A percentile compares a stretch with the other conserved stretches of the same genome.
These are phyloP conservation scores for Karstenula rhodostoma DNA, from an alignment of 2,329 filamentous ascomycete genomes.

Conservation along the genomic window DNA sequence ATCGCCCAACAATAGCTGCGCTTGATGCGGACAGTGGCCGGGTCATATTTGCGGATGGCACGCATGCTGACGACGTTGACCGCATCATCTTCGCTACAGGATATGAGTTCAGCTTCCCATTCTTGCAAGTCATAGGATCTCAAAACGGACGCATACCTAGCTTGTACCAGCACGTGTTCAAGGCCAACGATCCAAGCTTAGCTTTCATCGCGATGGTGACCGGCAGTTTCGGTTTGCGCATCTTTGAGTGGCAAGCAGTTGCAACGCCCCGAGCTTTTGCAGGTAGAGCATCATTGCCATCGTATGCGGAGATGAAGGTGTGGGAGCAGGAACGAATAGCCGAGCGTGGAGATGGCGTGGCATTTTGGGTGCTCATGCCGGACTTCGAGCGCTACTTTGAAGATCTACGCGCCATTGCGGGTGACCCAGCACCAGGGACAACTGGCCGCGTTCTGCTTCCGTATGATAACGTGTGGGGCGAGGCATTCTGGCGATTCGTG, in stretches of 20 bases:
- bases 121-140: not conserved
- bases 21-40: not conserved
- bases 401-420: not conserved
- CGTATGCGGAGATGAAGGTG: not conserved
- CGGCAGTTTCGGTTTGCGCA: not conserved
- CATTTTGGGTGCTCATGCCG: slow-evolving; percentile 3
- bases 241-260: slow-evolving; percentile 5
- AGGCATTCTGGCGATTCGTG: slow-evolving; percentile 1
- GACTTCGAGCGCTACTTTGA: slow-evolving; percentile 1
- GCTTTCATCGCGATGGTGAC: slow-evolving; percentile 3
- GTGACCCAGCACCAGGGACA: not conserved
- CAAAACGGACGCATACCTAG: slow-evolving; percentile 1
- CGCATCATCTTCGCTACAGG: not conserved
- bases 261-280: not conserved
- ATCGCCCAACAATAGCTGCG: not conserved
- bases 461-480: not conserved
- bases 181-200: not conserved
- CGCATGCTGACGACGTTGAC: not conserved
- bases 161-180: not conserved
- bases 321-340: not conserved
- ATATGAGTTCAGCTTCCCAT: slow-evolving; percentile 3
- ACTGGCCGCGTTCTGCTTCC: not conserved
- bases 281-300: not conserved
- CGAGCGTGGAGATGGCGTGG: not conserved
- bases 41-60: not conserved